Conservation (phyloP, 345 rosid species). For the Dovyalis caffra region DNA sequence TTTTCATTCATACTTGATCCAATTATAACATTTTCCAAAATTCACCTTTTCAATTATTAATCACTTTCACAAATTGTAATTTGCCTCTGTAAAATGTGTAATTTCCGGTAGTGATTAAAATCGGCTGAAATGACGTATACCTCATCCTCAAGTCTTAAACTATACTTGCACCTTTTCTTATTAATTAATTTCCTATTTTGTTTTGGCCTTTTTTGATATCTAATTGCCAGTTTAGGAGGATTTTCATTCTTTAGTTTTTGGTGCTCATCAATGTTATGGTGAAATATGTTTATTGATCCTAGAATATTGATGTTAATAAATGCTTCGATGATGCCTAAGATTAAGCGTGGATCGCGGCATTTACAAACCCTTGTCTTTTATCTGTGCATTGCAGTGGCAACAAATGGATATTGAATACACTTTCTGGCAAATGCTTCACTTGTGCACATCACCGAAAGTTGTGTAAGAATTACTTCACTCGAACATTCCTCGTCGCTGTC, state of each 20-base stretch:
- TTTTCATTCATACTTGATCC: not conserved
- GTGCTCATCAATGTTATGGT: not conserved
- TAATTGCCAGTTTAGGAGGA: not conserved
- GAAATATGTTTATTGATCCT: not conserved
- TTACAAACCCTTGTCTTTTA: constrained; percentile 10
- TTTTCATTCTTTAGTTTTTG: not conserved
- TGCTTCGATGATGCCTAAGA: not conserved
- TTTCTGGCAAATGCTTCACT: constrained; percentile 99
- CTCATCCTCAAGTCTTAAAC: not conserved
- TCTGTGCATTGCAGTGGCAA: constrained; percentile 75
- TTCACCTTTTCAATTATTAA: not conserved
- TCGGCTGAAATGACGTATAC: not conserved
- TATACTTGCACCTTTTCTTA: not conserved
- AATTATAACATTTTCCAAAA: not conserved
- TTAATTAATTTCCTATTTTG: not conserved
- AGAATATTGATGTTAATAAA: not conserved
- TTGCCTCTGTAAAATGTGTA: not conserved
- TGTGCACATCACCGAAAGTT: constrained; percentile 96
- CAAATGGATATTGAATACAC: constrained; percentile 99
- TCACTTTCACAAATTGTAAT: not conserved
- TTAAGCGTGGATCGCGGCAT: not conserved
- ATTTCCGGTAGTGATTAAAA: not conserved
- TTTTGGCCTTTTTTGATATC: not conserved
- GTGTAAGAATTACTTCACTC: constrained; percentile 54
- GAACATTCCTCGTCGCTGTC: not conserved